Evolutionary conservation across 208 protist genomes (phyloP).

Genomic region (Trypanosoma congolense): DNA sequence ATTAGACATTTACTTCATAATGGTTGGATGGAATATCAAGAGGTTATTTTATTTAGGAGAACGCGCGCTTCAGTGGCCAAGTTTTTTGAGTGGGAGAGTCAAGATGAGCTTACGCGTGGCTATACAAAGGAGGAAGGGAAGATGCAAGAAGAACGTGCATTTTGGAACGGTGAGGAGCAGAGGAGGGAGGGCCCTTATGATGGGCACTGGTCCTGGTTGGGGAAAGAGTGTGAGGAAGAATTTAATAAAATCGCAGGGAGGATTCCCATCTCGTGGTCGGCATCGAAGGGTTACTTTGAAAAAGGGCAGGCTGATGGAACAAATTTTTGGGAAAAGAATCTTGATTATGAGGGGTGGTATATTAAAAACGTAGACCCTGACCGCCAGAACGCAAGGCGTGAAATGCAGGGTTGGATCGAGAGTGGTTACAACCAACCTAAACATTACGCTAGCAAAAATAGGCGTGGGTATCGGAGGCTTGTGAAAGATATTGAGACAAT

Average conservation of each 20-base stretch:
- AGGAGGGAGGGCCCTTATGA: conserved; percentile 77
- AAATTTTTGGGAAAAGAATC: conserved; percentile 89
- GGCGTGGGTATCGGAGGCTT: conserved; percentile 82
- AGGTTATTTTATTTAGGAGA: conserved; percentile 72
- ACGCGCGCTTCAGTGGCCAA: conserved; percentile 74
- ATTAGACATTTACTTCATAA: conserved; percentile 84
- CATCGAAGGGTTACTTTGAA: conserved; percentile 85
- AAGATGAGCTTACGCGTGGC: conserved; percentile 56
- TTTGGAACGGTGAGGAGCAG: conserved; percentile 88
- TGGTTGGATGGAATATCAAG: conserved; percentile 88
- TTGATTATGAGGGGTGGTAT: conserved; percentile 90
- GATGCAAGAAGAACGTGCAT: conserved; percentile 65
- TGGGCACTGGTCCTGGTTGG: conserved; percentile 86
- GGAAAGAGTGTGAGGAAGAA: conserved; percentile 75
- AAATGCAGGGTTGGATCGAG: conserved; percentile 82
- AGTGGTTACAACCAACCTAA: conserved; percentile 88
- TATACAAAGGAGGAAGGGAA: conserved; percentile 80
- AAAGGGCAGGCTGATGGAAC: conserved; percentile 79
- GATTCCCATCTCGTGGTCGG: conserved; percentile 76
- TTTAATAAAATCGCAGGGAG: conserved; percentile 74
- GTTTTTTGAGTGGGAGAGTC: conserved; percentile 74
- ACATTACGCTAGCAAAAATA: conserved; percentile 87
- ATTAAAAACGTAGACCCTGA: conserved; percentile 90
- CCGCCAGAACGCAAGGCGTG: conserved; percentile 65
- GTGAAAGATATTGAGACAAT: conserved; percentile 87